phyloP scores from a whole-genome alignment of 345 rosid genomes.

The Salix viminalis region DNA sequence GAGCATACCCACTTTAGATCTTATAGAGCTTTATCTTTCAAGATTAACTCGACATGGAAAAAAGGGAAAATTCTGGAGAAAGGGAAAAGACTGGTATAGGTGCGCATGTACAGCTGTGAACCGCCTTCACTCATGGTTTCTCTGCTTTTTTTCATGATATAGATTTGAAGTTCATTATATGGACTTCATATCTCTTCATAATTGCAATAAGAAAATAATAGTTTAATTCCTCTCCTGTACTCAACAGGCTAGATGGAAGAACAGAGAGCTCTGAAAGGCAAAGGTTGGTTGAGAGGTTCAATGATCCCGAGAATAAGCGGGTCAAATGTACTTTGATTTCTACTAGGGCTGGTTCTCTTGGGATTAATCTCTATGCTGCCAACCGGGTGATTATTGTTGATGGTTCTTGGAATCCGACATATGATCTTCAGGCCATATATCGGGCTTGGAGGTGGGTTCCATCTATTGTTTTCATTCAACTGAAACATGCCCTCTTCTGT shows the following conservation, averaged over 20 bases:
- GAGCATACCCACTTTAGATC: slow-evolving; percentile 97
- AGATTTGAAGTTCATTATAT: neutral
- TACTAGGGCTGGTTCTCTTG: slow-evolving; percentile 97
- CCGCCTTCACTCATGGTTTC: neutral
- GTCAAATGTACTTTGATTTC: slow-evolving; percentile 93
- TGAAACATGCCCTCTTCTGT: neutral
- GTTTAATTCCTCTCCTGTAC: slow-evolving; percentile 9
- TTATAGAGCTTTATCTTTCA: slow-evolving; percentile 89
- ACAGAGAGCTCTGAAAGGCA: slow-evolving; percentile 98
- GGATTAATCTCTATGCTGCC: slow-evolving; percentile 96
- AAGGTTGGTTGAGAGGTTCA: slow-evolving; percentile 86
- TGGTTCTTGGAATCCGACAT: slow-evolving; percentile 99
- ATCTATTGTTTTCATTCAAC: neutral
- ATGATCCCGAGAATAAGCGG: slow-evolving; percentile 76
- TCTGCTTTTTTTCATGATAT: neutral
- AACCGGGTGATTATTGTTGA: slow-evolving; percentile 97
- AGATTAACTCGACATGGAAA: slow-evolving; percentile 66
- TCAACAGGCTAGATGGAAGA: slow-evolving; percentile 85
- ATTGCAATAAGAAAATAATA: neutral
- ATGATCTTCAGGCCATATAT: slow-evolving; percentile 97
- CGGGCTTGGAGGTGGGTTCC: slow-evolving; percentile 90
- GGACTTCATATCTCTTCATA: neutral
- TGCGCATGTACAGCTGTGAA: slow-evolving; percentile 30
- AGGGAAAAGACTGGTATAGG: slow-evolving; percentile 99
- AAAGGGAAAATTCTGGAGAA: slow-evolving; percentile 84